Evolutionary conservation across 1,139 yeast species (phyloP).

Genomic region (Yamadazyma diospyri): DNA sequence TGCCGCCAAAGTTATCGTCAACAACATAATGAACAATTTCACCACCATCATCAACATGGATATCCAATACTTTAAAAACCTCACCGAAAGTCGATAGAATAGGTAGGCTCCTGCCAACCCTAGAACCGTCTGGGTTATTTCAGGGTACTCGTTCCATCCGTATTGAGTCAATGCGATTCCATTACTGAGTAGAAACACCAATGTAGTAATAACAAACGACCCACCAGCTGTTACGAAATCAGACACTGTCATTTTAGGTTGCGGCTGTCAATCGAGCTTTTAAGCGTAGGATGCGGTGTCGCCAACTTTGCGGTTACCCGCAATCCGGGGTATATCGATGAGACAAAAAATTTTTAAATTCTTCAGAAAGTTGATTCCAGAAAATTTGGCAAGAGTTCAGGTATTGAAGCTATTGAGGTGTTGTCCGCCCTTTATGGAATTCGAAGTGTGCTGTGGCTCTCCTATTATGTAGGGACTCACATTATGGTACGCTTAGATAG

Average conservation of each 20-base stretch:
- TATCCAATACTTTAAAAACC: conserved; percentile 20
- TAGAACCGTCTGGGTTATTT: conserved; percentile 6
- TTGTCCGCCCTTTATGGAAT: conserved; percentile 3
- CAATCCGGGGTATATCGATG: conserved; percentile 2
- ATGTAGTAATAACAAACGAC: conserved; percentile 7
- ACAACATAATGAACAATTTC: conserved; percentile 17
- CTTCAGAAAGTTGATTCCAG: conserved; percentile 11
- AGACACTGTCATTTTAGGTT: not conserved
- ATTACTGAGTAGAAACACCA: conserved; percentile 12
- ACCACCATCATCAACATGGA: conserved; percentile 19
- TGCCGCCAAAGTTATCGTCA: conserved; percentile 12
- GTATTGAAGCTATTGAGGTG: not conserved
- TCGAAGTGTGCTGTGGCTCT: conserved; percentile 9
- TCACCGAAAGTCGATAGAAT: conserved; percentile 9
- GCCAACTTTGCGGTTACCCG: conserved; percentile 9
- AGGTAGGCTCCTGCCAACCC: conserved; percentile 10
- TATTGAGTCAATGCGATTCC: conserved; percentile 8
- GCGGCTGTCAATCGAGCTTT: too few species aligned
- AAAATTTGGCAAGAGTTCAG: conserved; percentile 9
- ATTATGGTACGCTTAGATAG: conserved; percentile 1
- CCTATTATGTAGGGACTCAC: conserved; percentile 19
- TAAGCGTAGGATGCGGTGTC: too few species aligned
- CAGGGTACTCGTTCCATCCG: conserved; percentile 10
- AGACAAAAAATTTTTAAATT: conserved; percentile 3
- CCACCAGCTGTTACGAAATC: not conserved